These are phyloP conservation scores for Sanguinoderma infundibulare DNA, from an alignment of 1,284 basidiomycete species.

Conservation along the genomic window DNA sequence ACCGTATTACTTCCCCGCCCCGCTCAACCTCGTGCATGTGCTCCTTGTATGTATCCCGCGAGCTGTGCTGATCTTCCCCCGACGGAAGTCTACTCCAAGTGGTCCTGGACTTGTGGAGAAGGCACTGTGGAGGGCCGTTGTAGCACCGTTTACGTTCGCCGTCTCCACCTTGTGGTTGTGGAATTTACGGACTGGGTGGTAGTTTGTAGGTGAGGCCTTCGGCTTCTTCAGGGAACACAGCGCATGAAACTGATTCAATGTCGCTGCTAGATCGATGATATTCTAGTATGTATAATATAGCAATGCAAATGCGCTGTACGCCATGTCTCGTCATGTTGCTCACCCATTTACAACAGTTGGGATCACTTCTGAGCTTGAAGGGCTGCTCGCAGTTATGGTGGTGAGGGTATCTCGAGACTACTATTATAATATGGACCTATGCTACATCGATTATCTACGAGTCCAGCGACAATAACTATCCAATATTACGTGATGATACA, in stretches of 20 bases:
- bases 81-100: slow-evolving; percentile 12
- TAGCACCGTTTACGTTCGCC: slow-evolving; percentile 42
- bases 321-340: too few relatives aligned
- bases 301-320: too few relatives aligned
- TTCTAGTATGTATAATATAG: too few relatives aligned
- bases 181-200: slow-evolving; percentile 21
- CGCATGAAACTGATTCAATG: not conserved
- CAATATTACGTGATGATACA: too few relatives aligned
- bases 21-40: slow-evolving; percentile 50
- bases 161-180: slow-evolving; percentile 37
- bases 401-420: too few relatives aligned
- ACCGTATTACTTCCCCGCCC: slow-evolving; percentile 51
- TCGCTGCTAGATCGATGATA: not conserved
- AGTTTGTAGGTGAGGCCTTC: not conserved
- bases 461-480: not conserved
- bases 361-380: too few relatives aligned
- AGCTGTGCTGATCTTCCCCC: slow-evolving; percentile 23
- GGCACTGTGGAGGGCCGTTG: slow-evolving; percentile 48
- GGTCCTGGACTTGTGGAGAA: slow-evolving; percentile 10
- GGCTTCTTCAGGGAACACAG: not conserved
- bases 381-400: too few relatives aligned
- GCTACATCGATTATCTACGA: too few relatives aligned
- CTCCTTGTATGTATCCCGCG: slow-evolving; percentile 32
- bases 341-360: too few relatives aligned
- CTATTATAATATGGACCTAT: too few relatives aligned